phyloP scores from a whole-genome alignment of 768 basidiomycete species.

The Kwoniella sp. region DNA sequence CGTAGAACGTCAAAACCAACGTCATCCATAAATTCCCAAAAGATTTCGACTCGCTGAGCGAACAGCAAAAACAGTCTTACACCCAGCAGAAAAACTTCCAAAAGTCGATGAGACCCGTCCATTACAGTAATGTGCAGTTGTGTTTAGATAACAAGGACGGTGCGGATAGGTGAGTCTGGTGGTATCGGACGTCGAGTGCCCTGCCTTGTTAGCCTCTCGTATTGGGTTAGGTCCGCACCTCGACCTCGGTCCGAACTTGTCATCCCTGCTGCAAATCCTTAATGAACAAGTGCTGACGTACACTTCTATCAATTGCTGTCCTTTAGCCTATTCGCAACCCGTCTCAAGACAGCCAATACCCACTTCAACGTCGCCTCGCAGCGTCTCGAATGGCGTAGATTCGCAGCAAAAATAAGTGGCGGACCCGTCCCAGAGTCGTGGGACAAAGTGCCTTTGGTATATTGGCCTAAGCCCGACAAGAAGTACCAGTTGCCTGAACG shows the following conservation, averaged over 20 bases:
- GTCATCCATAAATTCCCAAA: constrained; percentile 35
- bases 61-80: constrained; percentile 32
- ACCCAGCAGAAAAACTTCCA: constrained; percentile 32
- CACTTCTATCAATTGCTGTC: not conserved
- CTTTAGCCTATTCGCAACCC: constrained; percentile 44
- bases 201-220: no score
- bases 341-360: constrained; percentile 41
- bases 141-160: constrained; percentile 42
- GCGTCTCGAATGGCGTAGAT: constrained; percentile 39
- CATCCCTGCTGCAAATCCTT: no score
- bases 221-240: no score
- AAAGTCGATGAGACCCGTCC: constrained; percentile 40
- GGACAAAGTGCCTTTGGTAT: constrained; percentile 28
- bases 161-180: constrained; percentile 19
- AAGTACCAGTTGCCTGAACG: constrained; percentile 14
- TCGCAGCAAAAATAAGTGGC: constrained; percentile 42
- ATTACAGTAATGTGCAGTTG: constrained; percentile 54
- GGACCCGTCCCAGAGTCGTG: constrained; percentile 24
- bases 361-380: constrained; percentile 38
- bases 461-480: constrained; percentile 38
- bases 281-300: not conserved
- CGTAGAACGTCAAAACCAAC: constrained; percentile 40
- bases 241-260: no score
- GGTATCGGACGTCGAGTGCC: not conserved
- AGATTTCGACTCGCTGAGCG: constrained; percentile 29